Evolutionary conservation across 352 stramenopile species (phyloP), one percentile per base, ranked within the genome.

Genomic region (Phytophthora podocarpi): DNA sequence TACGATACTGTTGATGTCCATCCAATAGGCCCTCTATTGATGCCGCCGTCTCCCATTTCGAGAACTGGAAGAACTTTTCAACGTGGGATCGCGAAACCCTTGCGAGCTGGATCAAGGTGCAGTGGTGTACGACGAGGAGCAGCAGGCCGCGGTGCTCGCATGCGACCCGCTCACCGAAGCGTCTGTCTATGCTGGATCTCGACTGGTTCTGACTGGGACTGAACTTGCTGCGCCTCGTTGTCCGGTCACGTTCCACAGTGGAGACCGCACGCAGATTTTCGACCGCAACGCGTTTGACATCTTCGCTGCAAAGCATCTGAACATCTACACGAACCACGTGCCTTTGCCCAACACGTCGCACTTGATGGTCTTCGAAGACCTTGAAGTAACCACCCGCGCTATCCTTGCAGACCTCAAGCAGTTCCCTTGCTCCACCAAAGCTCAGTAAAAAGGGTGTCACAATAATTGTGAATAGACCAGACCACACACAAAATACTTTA

Each of bases 101-200:
- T 1, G 34, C 37, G 6, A 5, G 31, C 2, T 84, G 72, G 56
- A 48, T 79, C 32, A 61, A 5, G 77, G 77, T 23, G 77, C 60
- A 3, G 54, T 87, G 7, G 72, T 87, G 23, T 64, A 65, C 30
- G 70, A 73, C 34, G 36, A 61, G 3, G 28, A 67, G 8, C 61
- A 69, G 20, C 28, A 58, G 3, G 55, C 57, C 1, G 56, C 62
- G 2, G 53, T 70, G 11, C 57, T 78, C 0, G 61, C 66, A 13
- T 75, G 68, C n/a, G 59, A 78, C 27, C 79, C 79, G 20, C 62
- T 70, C 18, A 65, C 77, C 18, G 78, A 88, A 59, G 73, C 76
- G 1, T 64, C 74, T 9, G 12, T 79, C 1, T 89, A 84, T 54
- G 55, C 31, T 8, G 69, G 60, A 1, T 30, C 16, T n/a, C 35